Evolutionary conservation across 2,329 filamentous ascomycete genomes (phyloP).

Genomic region (Volutella citrinella): DNA sequence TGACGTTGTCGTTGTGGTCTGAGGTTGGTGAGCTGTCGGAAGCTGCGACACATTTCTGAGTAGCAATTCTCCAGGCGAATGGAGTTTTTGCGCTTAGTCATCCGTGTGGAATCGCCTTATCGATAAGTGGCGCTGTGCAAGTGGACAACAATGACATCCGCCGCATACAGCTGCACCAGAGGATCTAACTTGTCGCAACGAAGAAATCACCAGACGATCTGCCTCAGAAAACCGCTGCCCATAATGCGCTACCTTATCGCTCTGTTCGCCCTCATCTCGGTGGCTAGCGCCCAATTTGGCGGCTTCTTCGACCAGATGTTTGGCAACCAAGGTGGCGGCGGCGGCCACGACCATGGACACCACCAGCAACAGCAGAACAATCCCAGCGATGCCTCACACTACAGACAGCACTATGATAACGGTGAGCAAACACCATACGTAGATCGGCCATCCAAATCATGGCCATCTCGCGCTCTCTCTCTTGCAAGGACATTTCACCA

Average conservation of each 20-base stretch:
- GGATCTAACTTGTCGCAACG: too few species aligned
- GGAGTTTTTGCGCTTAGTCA: slow-evolving; percentile 30
- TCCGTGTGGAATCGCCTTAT: too few species aligned
- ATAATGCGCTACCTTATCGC: slow-evolving; percentile 37
- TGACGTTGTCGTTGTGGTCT: slow-evolving; percentile 33
- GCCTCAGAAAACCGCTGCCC: too few species aligned
- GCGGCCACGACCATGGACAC: slow-evolving; percentile 43
- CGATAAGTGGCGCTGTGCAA: slow-evolving; percentile 22
- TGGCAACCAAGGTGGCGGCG: slow-evolving; percentile 46
- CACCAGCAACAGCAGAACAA: slow-evolving; percentile 70
- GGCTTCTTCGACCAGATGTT: slow-evolving; percentile 98
- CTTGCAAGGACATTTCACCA: too few species aligned
- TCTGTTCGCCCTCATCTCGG: slow-evolving; percentile 57
- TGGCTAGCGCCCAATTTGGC: slow-evolving; percentile 77
- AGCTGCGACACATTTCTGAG: slow-evolving; percentile 11
- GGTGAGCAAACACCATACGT: too few species aligned
- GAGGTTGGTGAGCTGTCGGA: slow-evolving; percentile 23
- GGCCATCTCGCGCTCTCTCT: too few species aligned
- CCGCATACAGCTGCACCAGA: too few species aligned
- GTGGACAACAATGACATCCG: slow-evolving; percentile 20
- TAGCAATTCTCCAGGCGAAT: slow-evolving; percentile 17
- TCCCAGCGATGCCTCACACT: slow-evolving; percentile 78
- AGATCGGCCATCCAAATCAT: too few species aligned
- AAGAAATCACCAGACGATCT: too few species aligned
- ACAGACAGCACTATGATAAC: slow-evolving; percentile 69